Evolutionary conservation across 2,329 filamentous ascomycete genomes (phyloP).

Genomic region (Tolypocladium amazonense): DNA sequence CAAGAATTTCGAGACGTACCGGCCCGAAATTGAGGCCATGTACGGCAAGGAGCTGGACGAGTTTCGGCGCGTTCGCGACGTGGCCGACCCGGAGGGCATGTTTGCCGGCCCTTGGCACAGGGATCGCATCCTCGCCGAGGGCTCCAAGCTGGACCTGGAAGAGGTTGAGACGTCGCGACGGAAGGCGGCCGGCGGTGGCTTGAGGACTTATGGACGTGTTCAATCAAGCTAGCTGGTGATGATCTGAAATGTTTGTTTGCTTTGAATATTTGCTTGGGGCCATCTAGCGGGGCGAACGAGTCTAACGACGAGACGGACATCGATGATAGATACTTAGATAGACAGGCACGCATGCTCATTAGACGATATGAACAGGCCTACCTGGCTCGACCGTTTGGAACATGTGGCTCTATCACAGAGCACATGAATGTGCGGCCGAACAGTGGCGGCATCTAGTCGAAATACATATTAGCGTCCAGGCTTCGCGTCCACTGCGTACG

Average conservation of each 20-base stretch:
- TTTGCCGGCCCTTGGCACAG: conserved; percentile 89
- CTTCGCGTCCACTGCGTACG: not conserved
- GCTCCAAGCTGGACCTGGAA: conserved; percentile 22
- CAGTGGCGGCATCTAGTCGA: not conserved
- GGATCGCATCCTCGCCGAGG: conserved; percentile 44
- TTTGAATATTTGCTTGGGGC: not conserved
- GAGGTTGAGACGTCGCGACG: conserved; percentile 21
- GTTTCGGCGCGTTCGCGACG: conserved; percentile 58
- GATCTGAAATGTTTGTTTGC: not conserved
- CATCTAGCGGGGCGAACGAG: not conserved
- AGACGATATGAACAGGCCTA: not conserved
- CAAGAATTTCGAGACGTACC: conserved; percentile 68
- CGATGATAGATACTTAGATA: not conserved
- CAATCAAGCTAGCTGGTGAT: not conserved
- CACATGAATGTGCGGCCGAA: no score
- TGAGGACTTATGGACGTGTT: conserved; percentile 9
- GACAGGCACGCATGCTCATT: not conserved
- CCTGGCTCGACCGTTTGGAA: not conserved
- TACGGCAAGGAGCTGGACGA: conserved; percentile 58
- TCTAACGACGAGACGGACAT: not conserved
- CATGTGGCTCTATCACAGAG: no score
- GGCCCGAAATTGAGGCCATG: conserved; percentile 50
- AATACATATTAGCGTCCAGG: not conserved
- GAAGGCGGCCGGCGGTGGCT: conserved; percentile 12
- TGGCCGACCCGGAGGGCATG: conserved; percentile 71